A percentile compares a stretch with the other conserved stretches of the same genome.
Evolutionary conservation across 345 rosid species (phyloP).

Genomic region (Stellera chamaejasme): DNA sequence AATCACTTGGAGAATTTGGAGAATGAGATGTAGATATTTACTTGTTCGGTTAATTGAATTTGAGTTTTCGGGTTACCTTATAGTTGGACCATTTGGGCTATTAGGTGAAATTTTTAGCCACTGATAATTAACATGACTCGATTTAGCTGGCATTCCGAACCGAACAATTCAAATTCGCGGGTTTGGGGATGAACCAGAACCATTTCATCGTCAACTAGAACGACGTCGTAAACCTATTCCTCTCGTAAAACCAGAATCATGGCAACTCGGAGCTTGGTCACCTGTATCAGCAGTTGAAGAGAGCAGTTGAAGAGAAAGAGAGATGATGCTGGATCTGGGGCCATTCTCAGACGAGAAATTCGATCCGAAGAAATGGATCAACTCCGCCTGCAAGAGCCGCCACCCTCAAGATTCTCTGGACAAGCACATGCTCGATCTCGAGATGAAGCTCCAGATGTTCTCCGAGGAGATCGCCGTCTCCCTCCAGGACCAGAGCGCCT

Average conservation of each 20-base stretch:
- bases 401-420: constrained; percentile 85
- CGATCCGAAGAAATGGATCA: constrained; percentile 95
- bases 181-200: not conserved
- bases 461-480: constrained; percentile 95
- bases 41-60: too few relatives aligned
- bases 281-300: not conserved
- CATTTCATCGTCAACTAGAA: not conserved
- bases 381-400: constrained; percentile 68
- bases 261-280: too few relatives aligned
- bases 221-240: not conserved
- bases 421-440: constrained; percentile 89
- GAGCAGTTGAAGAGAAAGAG: constrained; percentile 4
- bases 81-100: too few relatives aligned
- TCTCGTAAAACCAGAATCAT: not conserved
- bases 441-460: constrained; percentile 97
- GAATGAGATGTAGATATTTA: too few relatives aligned
- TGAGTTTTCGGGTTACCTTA: too few relatives aligned
- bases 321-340: constrained; percentile 86
- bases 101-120: too few relatives aligned
- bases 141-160: too few relatives aligned
- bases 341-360: constrained; percentile 92
- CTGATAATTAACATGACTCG: too few relatives aligned
- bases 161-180: too few relatives aligned
- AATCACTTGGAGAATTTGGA: too few relatives aligned
- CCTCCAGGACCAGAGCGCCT: constrained; percentile 91